These are phyloP conservation scores for Penicillium thymicola DNA, from an alignment of 2,329 filamentous ascomycete genomes.

Conservation along the genomic window DNA sequence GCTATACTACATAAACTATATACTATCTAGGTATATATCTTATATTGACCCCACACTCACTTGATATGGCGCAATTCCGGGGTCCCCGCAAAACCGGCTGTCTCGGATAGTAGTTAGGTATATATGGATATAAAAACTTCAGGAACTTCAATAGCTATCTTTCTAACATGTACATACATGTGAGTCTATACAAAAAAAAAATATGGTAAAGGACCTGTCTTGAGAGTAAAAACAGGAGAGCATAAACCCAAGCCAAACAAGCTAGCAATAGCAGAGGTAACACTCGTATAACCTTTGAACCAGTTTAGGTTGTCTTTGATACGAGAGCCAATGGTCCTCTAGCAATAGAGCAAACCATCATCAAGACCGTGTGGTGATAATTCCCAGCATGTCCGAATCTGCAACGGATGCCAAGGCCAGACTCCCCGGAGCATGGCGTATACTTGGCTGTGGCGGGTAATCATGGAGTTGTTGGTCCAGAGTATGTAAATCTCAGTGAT, in stretches of 20 bases:
- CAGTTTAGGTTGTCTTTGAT: neutral
- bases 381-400: neutral
- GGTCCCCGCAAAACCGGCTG: constrained; percentile 6
- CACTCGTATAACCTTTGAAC: neutral
- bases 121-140: neutral
- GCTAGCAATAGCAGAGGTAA: neutral
- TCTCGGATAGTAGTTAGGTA: neutral
- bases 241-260: neutral
- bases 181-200: neutral
- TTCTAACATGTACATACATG: neutral
- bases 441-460: neutral
- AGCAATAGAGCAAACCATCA: neutral
- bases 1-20: too few relatives aligned
- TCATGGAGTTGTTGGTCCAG: neutral
- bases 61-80: constrained; percentile 4
- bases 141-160: neutral
- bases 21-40: neutral
- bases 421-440: neutral
- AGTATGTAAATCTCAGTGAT: constrained; percentile 18
- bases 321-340: neutral
- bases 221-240: neutral
- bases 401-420: neutral
- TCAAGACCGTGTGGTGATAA: neutral
- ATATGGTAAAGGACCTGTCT: neutral
- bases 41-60: neutral